These are phyloP conservation scores for Paecilomyces niveus DNA, from an alignment of 2,329 filamentous ascomycete species.

Conservation along the genomic window DNA sequence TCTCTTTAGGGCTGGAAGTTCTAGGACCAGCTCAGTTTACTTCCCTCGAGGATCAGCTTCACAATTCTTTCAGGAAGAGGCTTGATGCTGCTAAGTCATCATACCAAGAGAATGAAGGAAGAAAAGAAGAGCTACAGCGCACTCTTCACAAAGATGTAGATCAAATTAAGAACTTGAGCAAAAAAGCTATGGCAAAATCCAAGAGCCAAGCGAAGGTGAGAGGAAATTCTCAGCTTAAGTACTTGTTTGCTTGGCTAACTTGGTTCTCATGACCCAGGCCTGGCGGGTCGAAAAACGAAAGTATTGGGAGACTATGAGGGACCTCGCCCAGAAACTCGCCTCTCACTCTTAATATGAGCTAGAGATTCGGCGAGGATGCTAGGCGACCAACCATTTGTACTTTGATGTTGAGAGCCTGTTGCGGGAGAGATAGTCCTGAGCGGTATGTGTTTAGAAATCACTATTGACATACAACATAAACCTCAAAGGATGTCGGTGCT, in stretches of 20 bases:
- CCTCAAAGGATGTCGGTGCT: not conserved
- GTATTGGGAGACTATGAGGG: conserved; percentile 11
- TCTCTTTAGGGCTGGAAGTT: conserved; percentile 10
- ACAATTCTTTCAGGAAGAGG: not conserved
- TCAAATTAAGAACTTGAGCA: conserved; percentile 2
- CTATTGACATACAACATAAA: not conserved
- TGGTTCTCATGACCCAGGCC: conserved; percentile 6
- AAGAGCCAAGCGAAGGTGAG: conserved; percentile 10
- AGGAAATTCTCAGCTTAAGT: not conserved
- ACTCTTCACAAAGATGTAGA: conserved; percentile 3
- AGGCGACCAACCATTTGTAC: not conserved
- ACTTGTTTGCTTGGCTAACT: not conserved
- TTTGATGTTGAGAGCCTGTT: not conserved
- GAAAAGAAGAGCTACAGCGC: not conserved
- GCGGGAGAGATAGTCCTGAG: not conserved
- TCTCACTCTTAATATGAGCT: not conserved
- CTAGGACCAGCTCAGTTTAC: conserved; percentile 5
- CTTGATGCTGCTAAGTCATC: not conserved
- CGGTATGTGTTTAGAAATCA: not conserved
- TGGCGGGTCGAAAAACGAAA: conserved; percentile 8
- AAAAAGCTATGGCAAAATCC: conserved; percentile 7
- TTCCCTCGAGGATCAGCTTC: not conserved
- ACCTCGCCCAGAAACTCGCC: conserved; percentile 11
- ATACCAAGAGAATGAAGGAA: not conserved
- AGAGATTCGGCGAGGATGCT: not conserved